These are phyloP conservation scores for Aspergillus persii DNA, from an alignment of 2,329 filamentous ascomycete genomes.

Conservation along the genomic window DNA sequence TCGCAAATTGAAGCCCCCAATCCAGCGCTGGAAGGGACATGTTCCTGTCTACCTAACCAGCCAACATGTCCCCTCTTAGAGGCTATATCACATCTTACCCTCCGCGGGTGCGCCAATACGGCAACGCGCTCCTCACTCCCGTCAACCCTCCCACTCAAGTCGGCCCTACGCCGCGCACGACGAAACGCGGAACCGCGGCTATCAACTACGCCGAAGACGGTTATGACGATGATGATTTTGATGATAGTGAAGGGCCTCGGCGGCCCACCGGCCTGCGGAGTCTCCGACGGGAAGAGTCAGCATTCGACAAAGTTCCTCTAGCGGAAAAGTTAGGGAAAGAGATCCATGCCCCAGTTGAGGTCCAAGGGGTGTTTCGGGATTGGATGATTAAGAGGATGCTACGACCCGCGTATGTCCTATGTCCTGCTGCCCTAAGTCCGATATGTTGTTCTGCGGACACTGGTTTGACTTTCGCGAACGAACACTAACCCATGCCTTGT, in stretches of 20 bases:
- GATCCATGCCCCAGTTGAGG: conserved; percentile 70
- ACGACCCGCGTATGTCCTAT: conserved; percentile 45
- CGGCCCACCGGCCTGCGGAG: conserved; percentile 79
- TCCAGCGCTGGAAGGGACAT: conserved; percentile 33
- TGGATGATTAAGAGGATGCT: conserved; percentile 78
- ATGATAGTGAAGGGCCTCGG: conserved; percentile 65
- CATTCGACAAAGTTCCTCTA: conserved; percentile 61
- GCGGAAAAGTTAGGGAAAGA: conserved; percentile 82
- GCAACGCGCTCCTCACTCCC: conserved; percentile 86
- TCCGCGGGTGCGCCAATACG: conserved; percentile 83
- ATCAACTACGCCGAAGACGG: conserved; percentile 99
- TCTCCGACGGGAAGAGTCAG: conserved; percentile 71
- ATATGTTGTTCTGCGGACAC: conserved; percentile 2
- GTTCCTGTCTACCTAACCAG: conserved; percentile 31
- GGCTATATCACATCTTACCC: conserved; percentile 90
- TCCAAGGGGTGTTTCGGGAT: conserved; percentile 90
- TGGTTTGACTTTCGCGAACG: not conserved
- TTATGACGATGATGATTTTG: conserved; percentile 70
- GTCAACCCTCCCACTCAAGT: conserved; percentile 69
- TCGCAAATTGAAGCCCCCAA: conserved; percentile 20
- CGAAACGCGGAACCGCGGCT: conserved; percentile 91
- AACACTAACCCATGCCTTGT: conserved; percentile 20
- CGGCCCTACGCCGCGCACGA: conserved; percentile 74
- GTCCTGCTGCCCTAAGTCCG: conserved; percentile 19
- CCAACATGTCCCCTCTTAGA: conserved; percentile 64